Evolutionary conservation across 2,329 filamentous ascomycete species (phyloP).

Genomic region (Aspergillus nomiae): DNA sequence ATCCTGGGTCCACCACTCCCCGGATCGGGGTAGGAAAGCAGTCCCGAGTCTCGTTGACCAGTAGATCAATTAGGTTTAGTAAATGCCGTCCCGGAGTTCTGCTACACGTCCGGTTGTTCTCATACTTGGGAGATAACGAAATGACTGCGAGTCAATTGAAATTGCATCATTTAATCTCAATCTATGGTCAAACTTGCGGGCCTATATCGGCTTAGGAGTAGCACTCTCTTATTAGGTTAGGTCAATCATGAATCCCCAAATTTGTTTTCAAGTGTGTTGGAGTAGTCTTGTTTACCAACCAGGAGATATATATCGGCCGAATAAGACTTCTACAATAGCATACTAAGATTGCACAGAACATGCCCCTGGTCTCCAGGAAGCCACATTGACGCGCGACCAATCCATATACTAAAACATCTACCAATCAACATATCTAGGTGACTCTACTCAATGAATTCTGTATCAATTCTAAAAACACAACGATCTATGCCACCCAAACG

Average conservation of each 20-base stretch:
- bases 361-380: neutral
- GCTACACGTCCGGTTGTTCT: neutral
- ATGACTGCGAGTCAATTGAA: neutral
- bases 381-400: neutral
- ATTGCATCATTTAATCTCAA: neutral
- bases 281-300: neutral
- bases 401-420: neutral
- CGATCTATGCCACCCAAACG: neutral
- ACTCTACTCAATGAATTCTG: neutral
- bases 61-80: slow-evolving; percentile 5
- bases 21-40: neutral
- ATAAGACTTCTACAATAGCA: neutral
- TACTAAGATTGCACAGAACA: neutral
- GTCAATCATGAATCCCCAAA: neutral
- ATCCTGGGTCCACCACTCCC: slow-evolving; percentile 1
- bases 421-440: neutral
- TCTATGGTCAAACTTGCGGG: neutral
- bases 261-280: neutral
- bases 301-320: neutral
- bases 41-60: neutral
- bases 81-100: slow-evolving; percentile 3
- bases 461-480: neutral
- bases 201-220: neutral
- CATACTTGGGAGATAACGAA: neutral
- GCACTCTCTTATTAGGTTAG: neutral